Conservation (phyloP, 352 stramenopile species). For the Globisporangium nagaii region DNA sequence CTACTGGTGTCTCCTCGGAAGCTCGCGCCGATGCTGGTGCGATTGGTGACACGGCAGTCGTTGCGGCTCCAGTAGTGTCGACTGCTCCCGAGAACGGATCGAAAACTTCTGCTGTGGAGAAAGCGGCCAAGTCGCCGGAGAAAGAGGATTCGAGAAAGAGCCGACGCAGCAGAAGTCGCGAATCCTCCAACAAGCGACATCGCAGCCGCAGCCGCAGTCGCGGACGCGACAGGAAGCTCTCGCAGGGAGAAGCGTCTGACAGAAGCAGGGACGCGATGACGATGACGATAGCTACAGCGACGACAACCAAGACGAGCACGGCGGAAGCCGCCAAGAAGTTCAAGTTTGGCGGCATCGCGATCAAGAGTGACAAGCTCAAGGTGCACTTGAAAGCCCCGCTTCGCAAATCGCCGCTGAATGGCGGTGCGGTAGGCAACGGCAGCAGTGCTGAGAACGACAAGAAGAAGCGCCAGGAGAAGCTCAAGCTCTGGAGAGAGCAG, state of each 20-base stretch:
- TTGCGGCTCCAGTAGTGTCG: background rate
- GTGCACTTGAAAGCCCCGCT: slow-evolving; percentile 12
- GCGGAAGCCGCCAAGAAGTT: slow-evolving; percentile 37
- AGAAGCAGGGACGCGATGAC: slow-evolving; percentile 3
- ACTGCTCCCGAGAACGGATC: background rate
- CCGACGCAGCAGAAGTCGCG: slow-evolving; percentile 16
- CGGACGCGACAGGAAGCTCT: slow-evolving; percentile 18
- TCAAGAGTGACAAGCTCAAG: slow-evolving; percentile 40
- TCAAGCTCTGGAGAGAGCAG: slow-evolving; percentile 56
- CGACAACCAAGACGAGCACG: slow-evolving; percentile 4
- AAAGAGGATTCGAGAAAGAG: slow-evolving; percentile 4
- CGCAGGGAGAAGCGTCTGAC: background rate
- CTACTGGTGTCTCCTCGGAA: no score
- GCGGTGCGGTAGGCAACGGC: background rate
- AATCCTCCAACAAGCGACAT: slow-evolving; percentile 9
- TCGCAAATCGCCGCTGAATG: slow-evolving; percentile 6
- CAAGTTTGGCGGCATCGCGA: slow-evolving; percentile 62
- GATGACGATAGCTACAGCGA: background rate
- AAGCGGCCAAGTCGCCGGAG: slow-evolving; percentile 4
- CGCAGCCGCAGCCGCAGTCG: slow-evolving; percentile 22
- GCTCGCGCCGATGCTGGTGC: background rate
- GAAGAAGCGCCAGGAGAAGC: slow-evolving; percentile 38
- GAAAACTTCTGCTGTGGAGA: background rate
- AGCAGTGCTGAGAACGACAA: slow-evolving; percentile 27
- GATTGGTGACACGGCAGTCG: background rate